Evolutionary conservation across 257 asterid species (phyloP), one percentile per base, ranked within the genome.

Genomic region (Capsicum rhomboideum): DNA sequence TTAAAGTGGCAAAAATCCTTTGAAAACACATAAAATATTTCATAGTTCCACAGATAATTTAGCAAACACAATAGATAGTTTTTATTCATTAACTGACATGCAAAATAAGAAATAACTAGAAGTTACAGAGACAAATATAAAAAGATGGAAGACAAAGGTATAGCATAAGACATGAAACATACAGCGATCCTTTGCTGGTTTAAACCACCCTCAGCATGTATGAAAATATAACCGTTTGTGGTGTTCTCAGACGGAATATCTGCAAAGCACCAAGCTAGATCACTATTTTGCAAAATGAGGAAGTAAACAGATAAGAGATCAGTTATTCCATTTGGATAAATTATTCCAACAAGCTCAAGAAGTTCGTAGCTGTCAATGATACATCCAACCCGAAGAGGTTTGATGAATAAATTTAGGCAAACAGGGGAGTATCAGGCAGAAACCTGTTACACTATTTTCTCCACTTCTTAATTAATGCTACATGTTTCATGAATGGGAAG

Each of bases 151-250:
- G 53, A n/a, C 31, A 82, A 82, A 34, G 42, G 50, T 44, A 67
- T 46, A 23, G 29, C 37, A 54, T 18, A 59, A 21, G 55, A 44
- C 42, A 71, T 40, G 82, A 82, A 49, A 78, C 98, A 42, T 93
- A 97, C 99, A 79, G 99, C 99, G 88, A 97, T 95, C 80, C 99
- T 88, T 90, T 97, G 99, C 91, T 97, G 99, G 90, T 97, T 97
- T 86, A 97, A 93, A 84, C 99, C 99, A 85, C 99, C 99, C 90
- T 97, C 99, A 7, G 99, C 99, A 83, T 97, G 99, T 89, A 97
- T 97, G 87, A 97, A 97, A 72, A 97, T 92, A 86, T 94, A 97
- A 50, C 99, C 99, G 59, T 89, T 95, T 12, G 99, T 93, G 80
- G 90, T 89, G 83, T 93, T 94, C 89, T 91, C 95, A 69, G 93